Conservation (phyloP, 2,329 filamentous ascomycete species). For the Didymella pomorum region DNA sequence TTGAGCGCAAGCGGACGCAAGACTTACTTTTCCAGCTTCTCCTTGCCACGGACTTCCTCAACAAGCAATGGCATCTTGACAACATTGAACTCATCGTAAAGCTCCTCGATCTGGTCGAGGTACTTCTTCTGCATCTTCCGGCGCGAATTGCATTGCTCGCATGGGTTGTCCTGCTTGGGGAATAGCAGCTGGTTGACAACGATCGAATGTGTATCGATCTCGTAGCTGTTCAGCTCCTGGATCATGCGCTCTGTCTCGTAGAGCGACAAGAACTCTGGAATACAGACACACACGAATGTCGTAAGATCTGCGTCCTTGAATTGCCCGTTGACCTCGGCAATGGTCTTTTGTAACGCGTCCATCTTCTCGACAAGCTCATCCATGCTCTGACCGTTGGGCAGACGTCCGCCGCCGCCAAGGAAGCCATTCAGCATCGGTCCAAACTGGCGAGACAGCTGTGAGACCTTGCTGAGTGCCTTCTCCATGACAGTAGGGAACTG, state of each 20-base stretch:
- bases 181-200: slow-evolving; percentile 98
- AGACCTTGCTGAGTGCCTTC: slow-evolving; percentile 97
- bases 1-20: background rate
- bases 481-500: slow-evolving; percentile 98
- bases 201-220: slow-evolving; percentile 96
- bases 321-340: slow-evolving; percentile 93
- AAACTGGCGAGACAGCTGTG: slow-evolving; percentile 91
- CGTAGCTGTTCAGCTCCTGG: slow-evolving; percentile 90
- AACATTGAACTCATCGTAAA: slow-evolving; percentile 99
- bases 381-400: slow-evolving; percentile 92
- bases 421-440: slow-evolving; percentile 95
- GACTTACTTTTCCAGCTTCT: slow-evolving; percentile 78
- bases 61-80: slow-evolving; percentile 97
- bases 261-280: slow-evolving; percentile 93
- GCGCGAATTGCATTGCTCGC: slow-evolving; percentile 93
- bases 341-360: slow-evolving; percentile 90
- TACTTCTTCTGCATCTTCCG: slow-evolving; percentile 99
- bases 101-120: slow-evolving; percentile 95
- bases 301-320: slow-evolving; percentile 97
- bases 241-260: slow-evolving; percentile 99
- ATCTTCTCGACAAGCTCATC: slow-evolving; percentile 94
- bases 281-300: slow-evolving; percentile 98
- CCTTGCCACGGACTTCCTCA: slow-evolving; percentile 95
- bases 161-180: slow-evolving; percentile 82
- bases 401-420: slow-evolving; percentile 76